Evolutionary conservation across 441 rosid species (phyloP), one percentile per base, ranked within the genome.

Genomic region (Breynia disticha): DNA sequence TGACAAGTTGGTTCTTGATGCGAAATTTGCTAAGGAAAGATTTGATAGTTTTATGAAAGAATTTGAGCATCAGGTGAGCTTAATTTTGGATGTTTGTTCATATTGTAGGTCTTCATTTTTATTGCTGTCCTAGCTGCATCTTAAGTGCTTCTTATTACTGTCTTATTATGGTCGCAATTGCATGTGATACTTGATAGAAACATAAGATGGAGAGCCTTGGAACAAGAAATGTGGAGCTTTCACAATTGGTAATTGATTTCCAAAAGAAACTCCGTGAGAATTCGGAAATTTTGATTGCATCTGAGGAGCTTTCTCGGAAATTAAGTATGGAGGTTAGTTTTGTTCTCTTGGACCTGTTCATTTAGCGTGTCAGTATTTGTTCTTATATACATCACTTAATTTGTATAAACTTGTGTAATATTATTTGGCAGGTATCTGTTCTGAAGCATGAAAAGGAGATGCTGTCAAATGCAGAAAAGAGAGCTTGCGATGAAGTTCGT

Each of bases 401-500:
- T 16, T 55, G 19, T 53, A 37, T 56, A 17, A 74, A 51, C n/a
- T 16, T 55, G 19, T 53, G 28, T 56, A 17, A 62, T 55, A 19
- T 50, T 59, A 56, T 55, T 59, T 49, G 53, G 19, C 62, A 93
- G 99, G 81, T 80, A 10, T 83, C 89, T 57, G 62, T 83, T 65
- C 70, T 90, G 50, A 94, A 82, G 75, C 80, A 66, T 62, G 96
- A 90, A 75, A 94, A 94, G 62, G 89, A 94, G 54, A 53, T 90
- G 63, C 52, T 83, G 57, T 80, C 86, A 54, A 79, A 79, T 76
- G 95, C 99, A 62, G 97, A 90, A 68, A 83, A 71, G 68, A 80
- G 99, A 74, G 99, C 97, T 42, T 79, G 72, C 58, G 86, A 78
- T 71, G 99, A 94, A 80, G 97, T 90, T 63, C 79, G 74, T 49